Conservation (phyloP, 768 basidiomycete genomes). For the Leccinum ochraceum region DNA sequence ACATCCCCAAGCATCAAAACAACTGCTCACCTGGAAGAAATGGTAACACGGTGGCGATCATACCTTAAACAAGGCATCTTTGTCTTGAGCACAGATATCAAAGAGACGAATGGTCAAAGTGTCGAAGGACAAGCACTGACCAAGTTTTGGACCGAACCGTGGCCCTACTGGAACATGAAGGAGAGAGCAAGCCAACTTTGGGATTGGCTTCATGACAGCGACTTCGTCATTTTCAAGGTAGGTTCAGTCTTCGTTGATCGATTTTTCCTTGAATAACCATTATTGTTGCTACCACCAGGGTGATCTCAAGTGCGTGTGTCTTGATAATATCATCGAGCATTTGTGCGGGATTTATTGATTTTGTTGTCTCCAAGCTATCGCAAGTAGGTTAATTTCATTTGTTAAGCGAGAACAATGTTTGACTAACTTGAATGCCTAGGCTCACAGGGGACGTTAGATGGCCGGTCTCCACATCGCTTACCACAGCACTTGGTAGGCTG, state of each 20-base stretch:
- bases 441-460: conserved; percentile 88
- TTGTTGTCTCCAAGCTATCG: conserved; percentile 57
- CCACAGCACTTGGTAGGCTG: conserved; percentile 62
- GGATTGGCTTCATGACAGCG: conserved; percentile 49
- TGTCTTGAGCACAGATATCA: conserved; percentile 50
- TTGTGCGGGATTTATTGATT: not conserved
- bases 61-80: conserved; percentile 77
- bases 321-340: not conserved
- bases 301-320: conserved; percentile 77
- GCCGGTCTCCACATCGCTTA: conserved; percentile 79
- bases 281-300: conserved; percentile 50
- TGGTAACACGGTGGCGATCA: conserved; percentile 71
- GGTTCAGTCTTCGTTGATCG: conserved; percentile 4
- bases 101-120: conserved; percentile 27
- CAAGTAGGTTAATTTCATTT: conserved; percentile 55
- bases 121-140: conserved; percentile 27
- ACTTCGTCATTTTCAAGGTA: conserved; percentile 86
- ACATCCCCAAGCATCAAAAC: conserved; percentile 27
- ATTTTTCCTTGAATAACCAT: not conserved
- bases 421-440: conserved; percentile 40
- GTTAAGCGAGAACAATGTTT: not conserved
- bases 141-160: conserved; percentile 74
- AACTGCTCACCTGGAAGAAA: conserved; percentile 47
- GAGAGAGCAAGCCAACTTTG: conserved; percentile 52
- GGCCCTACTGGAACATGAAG: conserved; percentile 77